These are phyloP conservation scores for Globisporangium radiosum DNA, from an alignment of 352 stramenopile species.

Conservation along the genomic window DNA sequence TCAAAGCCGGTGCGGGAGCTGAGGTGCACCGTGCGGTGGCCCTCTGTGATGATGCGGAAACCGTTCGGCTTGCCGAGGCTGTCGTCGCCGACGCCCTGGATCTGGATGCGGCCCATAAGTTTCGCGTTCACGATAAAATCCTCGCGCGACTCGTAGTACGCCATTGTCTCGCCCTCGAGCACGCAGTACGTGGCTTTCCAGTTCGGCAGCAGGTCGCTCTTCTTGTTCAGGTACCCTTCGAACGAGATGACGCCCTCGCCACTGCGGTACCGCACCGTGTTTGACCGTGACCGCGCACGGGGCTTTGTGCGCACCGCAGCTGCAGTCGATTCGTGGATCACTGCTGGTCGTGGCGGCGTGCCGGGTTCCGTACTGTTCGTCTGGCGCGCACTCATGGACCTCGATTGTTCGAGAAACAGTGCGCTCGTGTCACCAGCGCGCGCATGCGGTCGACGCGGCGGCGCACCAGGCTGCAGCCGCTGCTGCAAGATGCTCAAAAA, in stretches of 20 bases:
- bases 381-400: conserved; percentile 6
- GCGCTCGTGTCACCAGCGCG: conserved; percentile 35
- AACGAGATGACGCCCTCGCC: conserved; percentile 60
- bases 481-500: conserved; percentile 58
- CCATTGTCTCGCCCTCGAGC: conserved; percentile 68
- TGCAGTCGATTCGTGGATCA: neutral
- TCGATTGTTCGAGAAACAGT: conserved; percentile 40
- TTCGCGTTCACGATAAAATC: conserved; percentile 80
- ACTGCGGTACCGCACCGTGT: conserved; percentile 63
- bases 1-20: conserved; percentile 74
- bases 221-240: conserved; percentile 82
- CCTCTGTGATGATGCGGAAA: conserved; percentile 62
- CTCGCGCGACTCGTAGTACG: conserved; percentile 74
- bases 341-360: neutral
- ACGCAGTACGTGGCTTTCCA: conserved; percentile 78
- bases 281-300: conserved; percentile 30
- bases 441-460: conserved; percentile 34
- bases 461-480: conserved; percentile 43
- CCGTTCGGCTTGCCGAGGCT: conserved; percentile 54
- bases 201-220: conserved; percentile 63
- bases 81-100: conserved; percentile 66
- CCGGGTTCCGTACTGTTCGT: conserved; percentile 5
- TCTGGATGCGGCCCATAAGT: conserved; percentile 65
- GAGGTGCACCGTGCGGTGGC: conserved; percentile 59
- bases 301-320: neutral